Conservation (phyloP, 441 rosid species). For the Adansonia rubrostipa region DNA sequence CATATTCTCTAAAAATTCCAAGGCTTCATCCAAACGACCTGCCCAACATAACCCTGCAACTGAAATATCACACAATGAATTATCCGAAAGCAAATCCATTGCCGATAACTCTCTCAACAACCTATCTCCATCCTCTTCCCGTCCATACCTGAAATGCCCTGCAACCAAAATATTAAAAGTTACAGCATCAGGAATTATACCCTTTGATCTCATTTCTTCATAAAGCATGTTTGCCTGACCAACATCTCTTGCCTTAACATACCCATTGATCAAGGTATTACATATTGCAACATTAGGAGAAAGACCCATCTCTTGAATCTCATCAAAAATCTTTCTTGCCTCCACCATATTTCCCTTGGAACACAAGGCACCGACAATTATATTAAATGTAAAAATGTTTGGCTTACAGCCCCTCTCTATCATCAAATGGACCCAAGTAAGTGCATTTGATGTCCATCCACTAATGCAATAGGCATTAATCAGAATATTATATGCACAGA, state of each 20-base stretch:
- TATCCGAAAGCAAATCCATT: conserved; percentile 38
- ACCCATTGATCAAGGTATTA: conserved; percentile 71
- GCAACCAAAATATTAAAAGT: conserved; percentile 68
- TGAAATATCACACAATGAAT: conserved; percentile 49
- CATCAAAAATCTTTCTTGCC: conserved; percentile 60
- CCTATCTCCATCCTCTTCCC: conserved; percentile 50
- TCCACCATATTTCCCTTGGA: conserved; percentile 56
- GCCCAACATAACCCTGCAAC: conserved; percentile 73
- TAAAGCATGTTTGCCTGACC: conserved; percentile 55
- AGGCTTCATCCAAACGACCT: conserved; percentile 60
- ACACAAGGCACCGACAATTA: conserved; percentile 59
- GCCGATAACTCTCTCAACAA: conserved; percentile 50
- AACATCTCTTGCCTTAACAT: conserved; percentile 65
- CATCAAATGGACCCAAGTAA: conserved; percentile 56
- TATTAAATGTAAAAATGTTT: conserved; percentile 49
- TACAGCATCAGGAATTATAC: conserved; percentile 60
- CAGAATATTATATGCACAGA: conserved; percentile 58
- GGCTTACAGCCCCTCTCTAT: conserved; percentile 59
- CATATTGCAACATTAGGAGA: conserved; percentile 50
- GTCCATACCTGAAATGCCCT: conserved; percentile 66
- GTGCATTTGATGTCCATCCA: conserved; percentile 48
- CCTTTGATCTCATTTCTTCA: conserved; percentile 58
- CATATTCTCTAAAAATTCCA: conserved; percentile 46
- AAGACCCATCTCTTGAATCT: conserved; percentile 50
- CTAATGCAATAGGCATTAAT: conserved; percentile 56